Conservation (phyloP, 805 yeast species). For the Diddensiella transvaalensis region DNA sequence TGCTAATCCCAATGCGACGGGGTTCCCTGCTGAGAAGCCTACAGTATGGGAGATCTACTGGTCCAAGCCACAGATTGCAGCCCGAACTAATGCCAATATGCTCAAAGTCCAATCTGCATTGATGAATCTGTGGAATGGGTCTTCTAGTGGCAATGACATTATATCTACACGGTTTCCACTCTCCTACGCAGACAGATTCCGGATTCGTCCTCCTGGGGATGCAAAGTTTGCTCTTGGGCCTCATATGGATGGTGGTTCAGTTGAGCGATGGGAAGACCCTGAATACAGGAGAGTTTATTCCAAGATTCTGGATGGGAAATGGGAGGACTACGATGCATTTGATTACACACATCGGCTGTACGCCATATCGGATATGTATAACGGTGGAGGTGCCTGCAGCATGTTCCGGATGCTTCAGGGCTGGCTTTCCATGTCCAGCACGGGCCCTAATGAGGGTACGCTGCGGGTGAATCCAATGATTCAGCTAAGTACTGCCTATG, state of each 20-base stretch:
- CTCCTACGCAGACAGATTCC: conserved; percentile 42
- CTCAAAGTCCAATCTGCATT: conserved; percentile 30
- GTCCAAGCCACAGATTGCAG: conserved; percentile 39
- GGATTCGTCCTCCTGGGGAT: conserved; percentile 40
- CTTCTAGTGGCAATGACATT: neutral
- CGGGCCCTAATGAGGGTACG: conserved; percentile 41
- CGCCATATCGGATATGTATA: conserved; percentile 32
- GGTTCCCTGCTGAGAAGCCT: conserved; percentile 23
- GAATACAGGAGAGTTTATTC: conserved; percentile 27
- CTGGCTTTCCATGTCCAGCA: conserved; percentile 41
- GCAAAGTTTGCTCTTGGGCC: conserved; percentile 34
- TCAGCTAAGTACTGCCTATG: conserved; percentile 39
- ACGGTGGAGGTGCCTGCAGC: conserved; percentile 31
- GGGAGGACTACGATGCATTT: conserved; percentile 45
- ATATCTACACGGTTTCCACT: conserved; percentile 29
- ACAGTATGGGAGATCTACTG: conserved; percentile 38
- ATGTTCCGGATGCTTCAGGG: conserved; percentile 45
- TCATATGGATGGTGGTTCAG: conserved; percentile 41
- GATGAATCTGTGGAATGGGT: conserved; percentile 30
- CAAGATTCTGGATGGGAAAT: conserved; percentile 37
- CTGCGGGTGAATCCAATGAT: conserved; percentile 38
- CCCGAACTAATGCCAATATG: conserved; percentile 41
- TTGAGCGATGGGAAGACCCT: conserved; percentile 31
- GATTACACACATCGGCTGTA: conserved; percentile 36
- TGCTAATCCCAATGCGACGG: conserved; percentile 26